Conservation (phyloP, 306 rosid species). For the Inga laurina region DNA sequence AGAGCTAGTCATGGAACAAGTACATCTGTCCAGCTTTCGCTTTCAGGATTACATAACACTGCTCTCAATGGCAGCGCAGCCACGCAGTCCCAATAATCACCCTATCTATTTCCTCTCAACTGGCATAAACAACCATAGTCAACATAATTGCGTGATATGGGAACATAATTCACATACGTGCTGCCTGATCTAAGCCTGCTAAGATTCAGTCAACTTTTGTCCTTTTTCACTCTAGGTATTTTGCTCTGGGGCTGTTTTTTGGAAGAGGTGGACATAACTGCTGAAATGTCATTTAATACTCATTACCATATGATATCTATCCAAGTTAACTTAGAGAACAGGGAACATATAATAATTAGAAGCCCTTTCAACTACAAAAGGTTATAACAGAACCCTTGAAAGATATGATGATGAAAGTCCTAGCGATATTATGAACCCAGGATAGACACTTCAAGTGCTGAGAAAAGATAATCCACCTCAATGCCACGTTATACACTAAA, state of each 20-base stretch:
- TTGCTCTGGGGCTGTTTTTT: background rate
- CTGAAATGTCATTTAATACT: background rate
- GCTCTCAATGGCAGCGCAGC: background rate
- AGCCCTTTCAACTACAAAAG: background rate
- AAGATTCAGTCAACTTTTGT: background rate
- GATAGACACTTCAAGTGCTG: background rate
- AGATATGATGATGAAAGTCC: background rate
- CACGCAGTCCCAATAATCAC: background rate
- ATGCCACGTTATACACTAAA: background rate
- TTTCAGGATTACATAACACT: background rate
- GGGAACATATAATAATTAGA: background rate
- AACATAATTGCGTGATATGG: background rate
- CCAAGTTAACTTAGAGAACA: background rate
- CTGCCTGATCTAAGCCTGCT: background rate
- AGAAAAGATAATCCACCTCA: background rate
- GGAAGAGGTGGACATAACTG: background rate
- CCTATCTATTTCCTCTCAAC: background rate
- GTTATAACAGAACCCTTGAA: background rate
- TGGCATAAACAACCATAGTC: background rate
- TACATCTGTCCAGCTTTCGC: background rate
- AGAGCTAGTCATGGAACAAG: background rate
- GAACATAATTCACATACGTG: constrained; percentile 6
- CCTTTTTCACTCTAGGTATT: constrained; percentile 6
- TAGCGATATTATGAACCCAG: background rate
- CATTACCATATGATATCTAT: background rate